Base-by-base conservation (phyloP, 192 early-diverging fungal species). In the Coemansia sp. region DNA sequence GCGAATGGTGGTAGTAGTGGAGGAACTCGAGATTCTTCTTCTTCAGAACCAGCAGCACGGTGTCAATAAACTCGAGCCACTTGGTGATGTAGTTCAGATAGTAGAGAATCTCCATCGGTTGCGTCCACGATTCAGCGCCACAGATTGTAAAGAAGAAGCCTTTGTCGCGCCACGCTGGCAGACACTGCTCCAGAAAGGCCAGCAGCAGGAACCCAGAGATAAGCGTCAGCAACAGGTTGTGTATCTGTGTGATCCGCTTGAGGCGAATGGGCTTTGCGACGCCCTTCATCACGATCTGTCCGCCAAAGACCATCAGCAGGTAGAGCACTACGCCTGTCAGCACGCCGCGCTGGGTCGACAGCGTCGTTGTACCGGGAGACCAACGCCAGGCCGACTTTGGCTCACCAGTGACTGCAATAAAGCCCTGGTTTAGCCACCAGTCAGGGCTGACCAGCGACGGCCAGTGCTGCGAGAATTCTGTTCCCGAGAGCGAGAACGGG, bases 21-120 rank as follows among this genome's bases (percentile, higher is more conserved):
- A 97, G 79, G 82, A 97, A 97, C 74, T 90, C 93, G 51, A 92
- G 88, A 56, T 87, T 86, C 85, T 92, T 94, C 84, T 90, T 91
- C 76, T 88, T 91, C 38, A 90, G 80, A 2, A 93, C 89, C 28
- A 94, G 81, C 71, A 97, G 93, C 47, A 92, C 77, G 25, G 94
- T 97, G 67, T 95, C 94, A 67, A 88, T 65, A 57, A 97, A 84
- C 84, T 96, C 94, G 86, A 89, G 92, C 84, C 91, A 94, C 81
- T 96, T 96, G 72, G 92, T 88, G 53, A 94, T 84, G 71, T 95
- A 95, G 81, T 96, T 96, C 66, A 96, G 82, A 66, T 94, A 94
- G 83, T 94, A 94, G 28, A 91, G 64, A 55, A 91, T 65, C 68
- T 94, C 91, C 59, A 95, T 84, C 27, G 85, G 85, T 65, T 92